phyloP scores from a whole-genome alignment of 2,329 filamentous ascomycete genomes.

The Hypocrella siamensis region DNA sequence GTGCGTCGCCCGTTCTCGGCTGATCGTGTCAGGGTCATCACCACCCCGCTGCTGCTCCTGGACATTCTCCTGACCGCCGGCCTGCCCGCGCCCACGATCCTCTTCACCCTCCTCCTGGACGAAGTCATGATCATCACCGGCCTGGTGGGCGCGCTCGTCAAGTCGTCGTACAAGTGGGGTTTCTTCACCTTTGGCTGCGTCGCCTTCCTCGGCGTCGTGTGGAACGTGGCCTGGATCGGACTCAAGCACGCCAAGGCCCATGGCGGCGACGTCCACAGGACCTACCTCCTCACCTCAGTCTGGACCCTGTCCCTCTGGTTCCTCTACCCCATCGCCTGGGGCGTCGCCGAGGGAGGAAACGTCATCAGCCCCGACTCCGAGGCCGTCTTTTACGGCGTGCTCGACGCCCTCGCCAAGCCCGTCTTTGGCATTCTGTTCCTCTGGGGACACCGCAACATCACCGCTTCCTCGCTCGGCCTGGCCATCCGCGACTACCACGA shows the following conservation, averaged over 20 bases:
- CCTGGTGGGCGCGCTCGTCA: background rate
- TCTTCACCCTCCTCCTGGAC: slow-evolving; percentile 1
- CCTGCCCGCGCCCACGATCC: background rate
- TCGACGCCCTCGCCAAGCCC: slow-evolving; percentile 51
- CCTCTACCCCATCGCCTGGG: slow-evolving; percentile 37
- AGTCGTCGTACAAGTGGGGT: slow-evolving; percentile 38
- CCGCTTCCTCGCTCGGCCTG: slow-evolving; percentile 39
- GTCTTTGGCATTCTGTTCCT: slow-evolving; percentile 45
- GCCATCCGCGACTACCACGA: slow-evolving; percentile 17
- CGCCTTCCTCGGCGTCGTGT: slow-evolving; percentile 16
- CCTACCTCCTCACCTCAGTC: slow-evolving; percentile 22
- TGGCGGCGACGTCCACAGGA: slow-evolving; percentile 34
- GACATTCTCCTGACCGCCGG: slow-evolving; percentile 1
- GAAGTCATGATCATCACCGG: slow-evolving; percentile 1
- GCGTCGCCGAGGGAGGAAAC: slow-evolving; percentile 36
- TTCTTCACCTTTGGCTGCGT: slow-evolving; percentile 35
- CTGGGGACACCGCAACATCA: slow-evolving; percentile 46
- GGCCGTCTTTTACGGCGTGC: slow-evolving; percentile 51
- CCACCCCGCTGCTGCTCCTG: background rate
- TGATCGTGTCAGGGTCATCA: slow-evolving; percentile 1
- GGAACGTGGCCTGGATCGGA: slow-evolving; percentile 20
- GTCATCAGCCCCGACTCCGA: slow-evolving; percentile 45
- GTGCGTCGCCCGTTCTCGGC: no score
- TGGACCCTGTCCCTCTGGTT: slow-evolving; percentile 29
- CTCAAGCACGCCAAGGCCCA: slow-evolving; percentile 34